phyloP scores from a whole-genome alignment of 257 asterid species.

The Solanum peruvianum region DNA sequence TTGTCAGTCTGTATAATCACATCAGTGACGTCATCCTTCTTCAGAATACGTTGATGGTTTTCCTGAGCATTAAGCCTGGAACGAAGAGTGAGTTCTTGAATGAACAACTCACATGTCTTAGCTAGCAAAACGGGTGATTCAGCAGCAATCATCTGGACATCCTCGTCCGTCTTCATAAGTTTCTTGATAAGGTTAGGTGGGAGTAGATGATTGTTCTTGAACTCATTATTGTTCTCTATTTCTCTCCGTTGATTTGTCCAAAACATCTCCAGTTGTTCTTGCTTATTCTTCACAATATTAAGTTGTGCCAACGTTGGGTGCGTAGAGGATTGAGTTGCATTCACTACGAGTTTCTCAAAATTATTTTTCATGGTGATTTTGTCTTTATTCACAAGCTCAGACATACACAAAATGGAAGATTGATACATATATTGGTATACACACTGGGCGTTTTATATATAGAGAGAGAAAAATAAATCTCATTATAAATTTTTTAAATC shows the following conservation, averaged over 20 bases:
- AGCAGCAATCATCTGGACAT: no score
- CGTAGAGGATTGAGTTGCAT: background rate
- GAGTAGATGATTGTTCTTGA: constrained; percentile 42
- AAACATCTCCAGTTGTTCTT: constrained; percentile 57
- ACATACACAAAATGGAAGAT: background rate
- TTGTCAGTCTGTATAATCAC: no score
- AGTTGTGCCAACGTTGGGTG: background rate
- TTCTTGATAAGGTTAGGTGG: no score
- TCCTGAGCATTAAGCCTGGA: no score
- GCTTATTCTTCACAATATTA: no score
- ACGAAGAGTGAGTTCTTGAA: no score
- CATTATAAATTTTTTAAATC: no score
- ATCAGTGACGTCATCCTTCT: no score
- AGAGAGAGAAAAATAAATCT: background rate
- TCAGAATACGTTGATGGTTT: no score
- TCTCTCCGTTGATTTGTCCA: background rate
- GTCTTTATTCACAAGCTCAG: background rate
- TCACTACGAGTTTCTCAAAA: background rate
- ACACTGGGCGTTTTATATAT: background rate
- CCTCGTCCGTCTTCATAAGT: no score
- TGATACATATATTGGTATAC: background rate
- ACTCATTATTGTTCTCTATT: constrained; percentile 19
- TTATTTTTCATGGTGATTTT: background rate
- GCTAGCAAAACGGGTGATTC: no score
- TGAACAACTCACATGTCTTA: no score